These are phyloP conservation scores for Candida awuae DNA, from an alignment of 805 yeast species.

Conservation along the genomic window DNA sequence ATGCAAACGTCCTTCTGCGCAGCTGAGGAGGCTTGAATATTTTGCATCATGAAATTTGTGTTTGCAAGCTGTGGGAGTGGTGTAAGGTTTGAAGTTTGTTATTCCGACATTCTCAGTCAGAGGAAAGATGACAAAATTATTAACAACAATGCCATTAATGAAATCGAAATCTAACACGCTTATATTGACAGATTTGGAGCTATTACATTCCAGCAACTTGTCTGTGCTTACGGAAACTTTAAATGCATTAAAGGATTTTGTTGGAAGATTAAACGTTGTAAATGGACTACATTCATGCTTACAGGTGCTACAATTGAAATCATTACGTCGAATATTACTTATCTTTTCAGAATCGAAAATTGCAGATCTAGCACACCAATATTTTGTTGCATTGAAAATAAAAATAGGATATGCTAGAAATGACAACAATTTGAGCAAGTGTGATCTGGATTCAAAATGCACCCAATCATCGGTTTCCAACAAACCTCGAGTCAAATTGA, in stretches of 20 bases:
- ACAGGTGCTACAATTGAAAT: conserved; percentile 15
- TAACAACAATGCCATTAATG: no score
- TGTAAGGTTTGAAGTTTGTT: no score
- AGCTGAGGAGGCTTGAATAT: no score
- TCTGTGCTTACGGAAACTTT: conserved; percentile 17
- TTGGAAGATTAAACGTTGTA: background rate
- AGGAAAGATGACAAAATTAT: no score
- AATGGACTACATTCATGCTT: conserved; percentile 3
- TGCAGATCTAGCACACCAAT: conserved; percentile 12
- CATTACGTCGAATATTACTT: conserved; percentile 22
- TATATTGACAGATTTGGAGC: conserved; percentile 22
- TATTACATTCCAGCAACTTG: conserved; percentile 15
- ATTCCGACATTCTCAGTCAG: no score
- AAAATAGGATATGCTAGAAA: conserved; percentile 18
- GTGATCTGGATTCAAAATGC: conserved; percentile 1
- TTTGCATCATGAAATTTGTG: no score
- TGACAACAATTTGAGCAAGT: conserved; percentile 10
- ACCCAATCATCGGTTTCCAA: background rate
- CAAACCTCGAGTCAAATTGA: background rate
- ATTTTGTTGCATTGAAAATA: conserved; percentile 16
- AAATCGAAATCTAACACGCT: conserved; percentile 27
- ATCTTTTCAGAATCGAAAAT: conserved; percentile 18
- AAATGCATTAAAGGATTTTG: conserved; percentile 8
- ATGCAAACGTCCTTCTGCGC: no score
- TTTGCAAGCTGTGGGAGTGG: no score